A percentile compares a stretch with the other conserved stretches of the same genome.
Evolutionary conservation across 2,329 filamentous ascomycete species (phyloP).

Genomic region (Aspergillus unguis): DNA sequence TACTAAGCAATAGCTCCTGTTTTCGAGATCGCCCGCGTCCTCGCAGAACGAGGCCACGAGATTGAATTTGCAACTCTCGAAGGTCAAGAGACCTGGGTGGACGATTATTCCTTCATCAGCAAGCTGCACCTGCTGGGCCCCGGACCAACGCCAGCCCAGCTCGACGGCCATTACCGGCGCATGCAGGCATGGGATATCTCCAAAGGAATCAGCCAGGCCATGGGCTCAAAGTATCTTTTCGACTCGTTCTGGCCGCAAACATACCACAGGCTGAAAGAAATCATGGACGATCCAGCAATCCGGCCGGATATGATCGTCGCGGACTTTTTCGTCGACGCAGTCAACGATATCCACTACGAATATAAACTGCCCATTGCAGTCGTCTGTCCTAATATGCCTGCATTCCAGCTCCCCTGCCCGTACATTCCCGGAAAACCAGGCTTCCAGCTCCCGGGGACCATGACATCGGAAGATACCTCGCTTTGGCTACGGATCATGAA

Average conservation of each 20-base stretch:
- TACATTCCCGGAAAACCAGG: neutral
- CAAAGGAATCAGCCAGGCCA: neutral
- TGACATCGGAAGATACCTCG: no score
- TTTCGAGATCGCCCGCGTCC: neutral
- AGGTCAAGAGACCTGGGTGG: neutral
- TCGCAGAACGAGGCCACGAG: neutral
- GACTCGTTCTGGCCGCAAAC: neutral
- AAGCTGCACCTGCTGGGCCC: neutral
- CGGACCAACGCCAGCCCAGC: neutral
- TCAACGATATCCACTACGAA: neutral
- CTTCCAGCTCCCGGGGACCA: neutral
- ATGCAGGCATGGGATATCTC: neutral
- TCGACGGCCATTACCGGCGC: neutral
- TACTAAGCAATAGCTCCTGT: neutral
- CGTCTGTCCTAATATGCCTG: neutral
- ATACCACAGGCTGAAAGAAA: neutral
- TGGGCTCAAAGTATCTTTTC: neutral
- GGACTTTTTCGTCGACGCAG: neutral
- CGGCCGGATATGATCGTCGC: neutral
- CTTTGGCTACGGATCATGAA: no score
- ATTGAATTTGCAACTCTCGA: neutral
- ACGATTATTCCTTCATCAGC: neutral
- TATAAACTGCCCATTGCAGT: neutral
- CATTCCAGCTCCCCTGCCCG: neutral
- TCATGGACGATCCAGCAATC: neutral